Evolutionary conservation across 257 asterid genomes (phyloP), one percentile per base, ranked within the genome.

Genomic region (Solanum clarkiae): DNA sequence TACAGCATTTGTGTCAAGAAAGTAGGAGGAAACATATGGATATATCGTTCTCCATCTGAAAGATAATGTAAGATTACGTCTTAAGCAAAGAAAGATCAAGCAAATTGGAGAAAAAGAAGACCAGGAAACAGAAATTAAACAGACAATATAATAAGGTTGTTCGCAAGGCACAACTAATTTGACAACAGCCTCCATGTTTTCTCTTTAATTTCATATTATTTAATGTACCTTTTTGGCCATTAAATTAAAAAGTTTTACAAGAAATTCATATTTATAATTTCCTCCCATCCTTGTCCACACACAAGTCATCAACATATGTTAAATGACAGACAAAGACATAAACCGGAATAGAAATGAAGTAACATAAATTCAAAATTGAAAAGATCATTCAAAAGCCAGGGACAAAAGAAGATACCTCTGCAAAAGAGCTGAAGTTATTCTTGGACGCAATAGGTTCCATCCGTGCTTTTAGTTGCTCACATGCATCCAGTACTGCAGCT

Each of bases 401-500:
- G 45, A 79, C 82, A 79, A 53, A 54, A 69, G 49, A 51, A 87
- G 75, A 84, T 91, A 96, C 99, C 99, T 94, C 97, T 18, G 94
- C 92, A 87, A 96, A 95, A 26, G 99, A 94, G 84, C 85, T 90
- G 83, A 89, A 91, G 36, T 85, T 91, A 80, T 60, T 86, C 68
- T 85, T 90, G 45, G 95, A 93, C 68, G 92, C 86, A n/a, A 95
- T 80, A 55, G 97, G 94, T 88, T 93, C 92, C 97, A 96, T 94
- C 79, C 98, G 91, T 83, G 97, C 94, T 90, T 94, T 96, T 86
- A 96, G 91, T 90, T 96, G 98, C 85, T 95, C 94, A 81, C 99
- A 95, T 29, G 99, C 99, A 89, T 95, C 98, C 83, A 96, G 87
- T 87, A 96, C 99, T 83, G 99, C 99, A 7, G 98, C 98, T 63